Evolutionary conservation across 768 basidiomycete species (phyloP).

Genomic region (Pseudohyphozyma bogoriensis): DNA sequence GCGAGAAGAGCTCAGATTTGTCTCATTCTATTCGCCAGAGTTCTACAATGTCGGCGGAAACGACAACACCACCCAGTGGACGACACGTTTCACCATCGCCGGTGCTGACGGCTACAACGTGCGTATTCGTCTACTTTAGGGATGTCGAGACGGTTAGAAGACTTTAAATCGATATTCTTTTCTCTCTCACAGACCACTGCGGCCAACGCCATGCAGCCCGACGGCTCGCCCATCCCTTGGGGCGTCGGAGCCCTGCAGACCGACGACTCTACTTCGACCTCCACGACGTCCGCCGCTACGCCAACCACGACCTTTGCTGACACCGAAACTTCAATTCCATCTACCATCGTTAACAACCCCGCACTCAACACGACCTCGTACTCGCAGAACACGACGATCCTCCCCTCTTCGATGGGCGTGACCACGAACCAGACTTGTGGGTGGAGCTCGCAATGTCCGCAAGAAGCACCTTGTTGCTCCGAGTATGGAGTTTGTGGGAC

Average conservation of each 20-base stretch:
- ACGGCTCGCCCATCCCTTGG: conserved; percentile 21
- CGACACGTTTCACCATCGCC: conserved; percentile 23
- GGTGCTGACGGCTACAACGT: conserved; percentile 17
- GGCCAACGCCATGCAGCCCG: conserved; percentile 4
- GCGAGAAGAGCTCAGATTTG: too few species aligned
- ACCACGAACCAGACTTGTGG: conserved; percentile 6
- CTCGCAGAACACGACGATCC: neutral
- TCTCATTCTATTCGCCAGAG: too few species aligned
- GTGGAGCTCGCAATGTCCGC: neutral
- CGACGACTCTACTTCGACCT: neutral
- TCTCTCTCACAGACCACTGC: conserved; percentile 10
- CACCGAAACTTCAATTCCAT: neutral
- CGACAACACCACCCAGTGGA: too few species aligned
- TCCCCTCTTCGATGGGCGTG: neutral
- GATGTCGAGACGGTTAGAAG: too few species aligned
- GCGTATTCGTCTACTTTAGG: too few species aligned
- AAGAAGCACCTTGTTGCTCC: conserved; percentile 14
- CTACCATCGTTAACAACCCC: neutral
- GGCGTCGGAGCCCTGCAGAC: conserved; percentile 17
- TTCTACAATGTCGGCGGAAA: too few species aligned
- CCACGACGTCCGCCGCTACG: neutral
- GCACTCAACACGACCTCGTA: too few species aligned
- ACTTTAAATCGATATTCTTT: neutral
- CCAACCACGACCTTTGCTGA: neutral
- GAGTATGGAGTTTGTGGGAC: conserved; percentile 21